phyloP scores from a whole-genome alignment of 768 basidiomycete genomes.

The Myochromella boudieri region DNA sequence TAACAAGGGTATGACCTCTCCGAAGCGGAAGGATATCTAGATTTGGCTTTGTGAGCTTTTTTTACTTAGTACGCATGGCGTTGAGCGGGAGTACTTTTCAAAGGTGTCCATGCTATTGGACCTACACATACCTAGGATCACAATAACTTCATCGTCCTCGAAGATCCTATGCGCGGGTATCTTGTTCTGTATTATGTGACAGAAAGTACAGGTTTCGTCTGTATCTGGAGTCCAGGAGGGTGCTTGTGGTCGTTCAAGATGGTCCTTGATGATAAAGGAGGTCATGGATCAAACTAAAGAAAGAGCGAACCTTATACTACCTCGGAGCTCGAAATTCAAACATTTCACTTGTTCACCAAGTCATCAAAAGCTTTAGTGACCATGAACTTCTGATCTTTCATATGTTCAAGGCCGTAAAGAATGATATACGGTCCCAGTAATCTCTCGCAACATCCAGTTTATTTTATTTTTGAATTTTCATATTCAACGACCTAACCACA shows the following conservation, averaged over 20 bases:
- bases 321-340: conserved; percentile 58
- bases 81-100: not conserved
- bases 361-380: no score
- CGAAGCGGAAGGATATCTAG: conserved; percentile 72
- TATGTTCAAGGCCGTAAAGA: no score
- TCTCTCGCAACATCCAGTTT: no score
- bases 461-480: no score
- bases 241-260: conserved; percentile 45
- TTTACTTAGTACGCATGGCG: no score
- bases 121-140: conserved; percentile 53
- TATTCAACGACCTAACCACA: conserved; percentile 29
- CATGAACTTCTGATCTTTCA: no score
- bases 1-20: conserved; percentile 65
- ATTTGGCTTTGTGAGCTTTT: no score
- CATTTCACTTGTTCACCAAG: no score
- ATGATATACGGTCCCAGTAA: no score
- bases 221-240: conserved; percentile 49
- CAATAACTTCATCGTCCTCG: conserved; percentile 63
- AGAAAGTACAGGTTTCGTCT: conserved; percentile 54
- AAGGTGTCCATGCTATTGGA: not conserved
- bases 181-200: conserved; percentile 57
- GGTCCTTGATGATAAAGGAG: conserved; percentile 70
- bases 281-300: conserved; percentile 45
- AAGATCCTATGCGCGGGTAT: conserved; percentile 49
- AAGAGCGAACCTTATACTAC: not conserved